Conservation (phyloP, 371 early-diverging fungal species). For the Parasitella parasitica region DNA sequence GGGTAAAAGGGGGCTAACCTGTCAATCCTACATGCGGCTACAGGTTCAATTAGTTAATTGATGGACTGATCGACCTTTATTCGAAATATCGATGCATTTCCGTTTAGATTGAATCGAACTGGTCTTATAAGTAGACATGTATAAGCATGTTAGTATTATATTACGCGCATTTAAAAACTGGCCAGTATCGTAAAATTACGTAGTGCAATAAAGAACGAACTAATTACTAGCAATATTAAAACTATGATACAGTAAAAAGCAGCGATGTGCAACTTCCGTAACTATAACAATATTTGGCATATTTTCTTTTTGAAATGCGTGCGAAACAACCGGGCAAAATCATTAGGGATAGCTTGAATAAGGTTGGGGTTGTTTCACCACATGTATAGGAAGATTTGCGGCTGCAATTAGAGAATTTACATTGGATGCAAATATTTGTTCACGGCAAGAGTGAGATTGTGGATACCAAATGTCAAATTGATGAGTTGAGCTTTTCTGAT, state of each 20-base stretch:
- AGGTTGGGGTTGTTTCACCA: neutral
- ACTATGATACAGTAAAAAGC: neutral
- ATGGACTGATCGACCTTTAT: neutral
- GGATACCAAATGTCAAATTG: neutral
- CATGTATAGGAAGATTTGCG: neutral
- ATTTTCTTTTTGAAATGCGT: neutral
- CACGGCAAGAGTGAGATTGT: neutral
- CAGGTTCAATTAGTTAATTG: neutral
- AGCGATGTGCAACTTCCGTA: neutral
- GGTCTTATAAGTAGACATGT: neutral
- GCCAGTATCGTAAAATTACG: no score
- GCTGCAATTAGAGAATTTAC: neutral
- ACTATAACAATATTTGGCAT: neutral
- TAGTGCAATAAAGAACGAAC: no score
- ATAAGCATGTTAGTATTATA: conserved; percentile 2
- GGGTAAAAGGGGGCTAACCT: neutral
- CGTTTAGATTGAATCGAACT: neutral
- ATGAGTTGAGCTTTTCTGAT: neutral
- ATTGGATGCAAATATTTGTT: neutral
- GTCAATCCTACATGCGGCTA: neutral
- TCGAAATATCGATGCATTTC: neutral
- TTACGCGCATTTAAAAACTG: neutral
- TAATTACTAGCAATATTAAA: neutral
- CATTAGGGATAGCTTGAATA: no score
- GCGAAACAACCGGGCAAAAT: no score